Base-by-base conservation (phyloP, 1,139 yeast species). In the Pichia sp. region DNA sequence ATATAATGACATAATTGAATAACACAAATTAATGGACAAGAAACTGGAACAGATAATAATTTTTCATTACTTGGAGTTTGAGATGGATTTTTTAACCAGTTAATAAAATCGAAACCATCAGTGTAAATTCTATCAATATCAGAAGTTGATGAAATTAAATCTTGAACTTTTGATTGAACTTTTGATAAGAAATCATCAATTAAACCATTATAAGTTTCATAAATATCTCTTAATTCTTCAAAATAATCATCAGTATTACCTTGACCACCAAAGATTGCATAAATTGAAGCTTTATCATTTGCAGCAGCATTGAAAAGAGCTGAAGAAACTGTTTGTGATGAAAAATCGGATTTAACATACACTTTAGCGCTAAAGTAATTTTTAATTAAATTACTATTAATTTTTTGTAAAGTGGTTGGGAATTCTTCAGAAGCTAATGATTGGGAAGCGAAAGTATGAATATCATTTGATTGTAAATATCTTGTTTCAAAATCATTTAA, bases 221-320 rank as follows among this genome's bases (percentile, higher is more conserved):
- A 82, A 50, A 89, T 67, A 56, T 89, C 95, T 65, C 96, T 81
- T 62, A 92, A 79, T 71, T 94, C 99, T 63, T 90, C 97, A 61
- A 92, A 92, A 72, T 89, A 92, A 64, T 92, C 97, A 62, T 94
- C 97, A 42, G 95, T 82, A 70, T 87, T 90, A 69, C 99, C 99
- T 73, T 92, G 99, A 60, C 99, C 99, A 65, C 99, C 98, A 60
- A 92, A 92, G 54, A 92, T 81, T 51, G 97, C 96, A 51, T 76
- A 80, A 48, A 89, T 67, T 51, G 74, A 69, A 44, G 94, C 89
- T 37, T 68, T 60, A 32, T 71, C 68, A 41, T 71, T 68, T 27
- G 76, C 65, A 47, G 71, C 70, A 45, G 71, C 70, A 47, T 62
- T 62, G 59, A 75, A 70, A 53, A 78, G 68, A 45, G 79, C 86